Evolutionary conservation across 257 asterid genomes (phyloP).

Genomic region (Eucommia ulmoides): DNA sequence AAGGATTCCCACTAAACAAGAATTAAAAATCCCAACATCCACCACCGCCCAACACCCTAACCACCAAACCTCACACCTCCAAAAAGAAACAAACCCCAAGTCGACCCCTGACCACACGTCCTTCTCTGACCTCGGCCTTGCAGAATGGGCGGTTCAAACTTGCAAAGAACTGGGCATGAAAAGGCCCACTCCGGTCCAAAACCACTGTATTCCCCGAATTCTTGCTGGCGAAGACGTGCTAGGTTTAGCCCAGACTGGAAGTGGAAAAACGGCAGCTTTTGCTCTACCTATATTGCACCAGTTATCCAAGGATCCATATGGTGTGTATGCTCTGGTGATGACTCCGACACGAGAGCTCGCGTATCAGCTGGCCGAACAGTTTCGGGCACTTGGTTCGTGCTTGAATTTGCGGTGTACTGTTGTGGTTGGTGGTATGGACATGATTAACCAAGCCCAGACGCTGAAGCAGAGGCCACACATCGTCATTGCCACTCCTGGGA

Average conservation of each 20-base stretch:
- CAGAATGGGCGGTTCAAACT: conserved; percentile 68
- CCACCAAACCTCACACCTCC: conserved; percentile 13
- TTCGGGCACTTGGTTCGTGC: conserved; percentile 75
- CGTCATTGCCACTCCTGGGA: conserved; percentile 90
- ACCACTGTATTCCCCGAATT: conserved; percentile 82
- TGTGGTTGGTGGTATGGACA: conserved; percentile 92
- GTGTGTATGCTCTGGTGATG: conserved; percentile 77
- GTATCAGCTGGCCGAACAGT: conserved; percentile 85
- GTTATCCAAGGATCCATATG: conserved; percentile 65
- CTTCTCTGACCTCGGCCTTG: conserved; percentile 74
- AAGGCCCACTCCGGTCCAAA: conserved; percentile 83
- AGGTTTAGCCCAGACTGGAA: conserved; percentile 91
- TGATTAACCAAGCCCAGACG: conserved; percentile 55
- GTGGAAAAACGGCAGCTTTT: conserved; percentile 90
- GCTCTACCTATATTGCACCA: conserved; percentile 81
- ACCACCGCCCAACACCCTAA: neutral
- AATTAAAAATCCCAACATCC: neutral
- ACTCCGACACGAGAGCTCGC: conserved; percentile 96
- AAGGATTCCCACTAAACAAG: conserved; percentile 4
- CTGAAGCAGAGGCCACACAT: conserved; percentile 72
- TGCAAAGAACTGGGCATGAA: conserved; percentile 88
- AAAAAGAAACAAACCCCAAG: conserved; percentile 42
- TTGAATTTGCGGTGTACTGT: conserved; percentile 64
- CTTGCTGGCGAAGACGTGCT: conserved; percentile 76
- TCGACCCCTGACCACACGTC: conserved; percentile 42